Base-by-base conservation (phyloP, 306 rosid species). In the Quercus gilva region DNA sequence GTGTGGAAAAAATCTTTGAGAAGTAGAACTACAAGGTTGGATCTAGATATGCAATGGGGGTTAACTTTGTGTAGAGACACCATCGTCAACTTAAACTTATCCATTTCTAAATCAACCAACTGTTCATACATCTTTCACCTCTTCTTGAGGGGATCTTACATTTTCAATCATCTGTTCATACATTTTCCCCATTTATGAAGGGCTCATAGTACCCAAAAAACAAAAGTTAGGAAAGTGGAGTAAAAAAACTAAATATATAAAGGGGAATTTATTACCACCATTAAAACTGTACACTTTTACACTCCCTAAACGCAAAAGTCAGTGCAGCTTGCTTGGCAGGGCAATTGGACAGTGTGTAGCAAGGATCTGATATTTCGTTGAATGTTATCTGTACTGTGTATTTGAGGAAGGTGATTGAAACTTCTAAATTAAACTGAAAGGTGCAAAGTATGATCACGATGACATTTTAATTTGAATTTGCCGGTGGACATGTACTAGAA, bases 381-480 rank as follows among this genome's bases (percentile, higher is more conserved):
- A 19, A n/a, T 55, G n/a, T 17, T 53, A 55, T n/a, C 21, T 6
- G 21, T 55, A 2, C 23, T 6, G 59, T 6, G 21, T 52, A 18
- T n/a, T 19, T 6, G 59, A 55, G 59, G 59, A 55, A 6, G 59
- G 59, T 55, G 59, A 49, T 3, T 10, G 53, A 49, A 49, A 49
- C 53, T 49, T 49, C 15, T 49, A 2, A 49, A 12, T 13, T 13
- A 49, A 55, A 55, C 59, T 17, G 21, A 17, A 55, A 19, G 59
- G n/a, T 17, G 59, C 59, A 17, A 19, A n/a, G 1, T 55, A 55
- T 0, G 59, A 5, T 86, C 79, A 88, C 1, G 94, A 76, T 2
- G 97, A 56, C 98, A 94, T 94, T 85, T 94, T 90, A 69, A 87
- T 85, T 84, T 92, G 98, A 83, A 94, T 94, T 87, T 94, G 97